Conservation (phyloP, 2,329 filamentous ascomycete species). For the Epichloe uncinata region DNA sequence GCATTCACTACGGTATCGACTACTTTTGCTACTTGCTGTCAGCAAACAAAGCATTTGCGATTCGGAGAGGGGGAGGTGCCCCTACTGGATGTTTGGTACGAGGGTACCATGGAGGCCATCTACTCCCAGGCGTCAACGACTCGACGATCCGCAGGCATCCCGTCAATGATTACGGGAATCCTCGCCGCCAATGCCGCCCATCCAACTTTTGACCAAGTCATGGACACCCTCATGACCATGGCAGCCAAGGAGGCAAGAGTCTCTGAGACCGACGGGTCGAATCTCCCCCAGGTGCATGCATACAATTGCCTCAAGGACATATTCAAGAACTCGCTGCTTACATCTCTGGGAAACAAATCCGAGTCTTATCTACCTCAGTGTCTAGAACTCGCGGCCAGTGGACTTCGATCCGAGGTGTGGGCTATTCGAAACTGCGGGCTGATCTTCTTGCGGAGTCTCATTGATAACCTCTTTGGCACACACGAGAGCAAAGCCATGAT, state of each 20-base stretch:
- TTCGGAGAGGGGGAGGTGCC: constrained; percentile 20
- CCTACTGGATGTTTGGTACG: constrained; percentile 58
- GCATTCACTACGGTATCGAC: constrained; percentile 88
- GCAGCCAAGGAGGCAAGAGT: constrained; percentile 39
- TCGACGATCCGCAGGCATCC: constrained; percentile 80
- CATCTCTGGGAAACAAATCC: constrained; percentile 56
- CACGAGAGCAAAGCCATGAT: constrained; percentile 54
- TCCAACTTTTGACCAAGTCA: constrained; percentile 51
- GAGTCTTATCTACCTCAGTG: constrained; percentile 62
- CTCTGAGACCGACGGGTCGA: constrained; percentile 46
- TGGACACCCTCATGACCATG: constrained; percentile 48
- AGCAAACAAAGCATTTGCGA: constrained; percentile 40
- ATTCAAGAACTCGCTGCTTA: constrained; percentile 69
- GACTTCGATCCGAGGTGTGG: constrained; percentile 75
- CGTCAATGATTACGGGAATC: constrained; percentile 72
- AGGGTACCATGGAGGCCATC: constrained; percentile 57
- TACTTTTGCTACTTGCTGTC: constrained; percentile 73
- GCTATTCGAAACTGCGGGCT: constrained; percentile 88
- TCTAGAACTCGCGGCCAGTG: constrained; percentile 66
- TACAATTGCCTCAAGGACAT: constrained; percentile 89
- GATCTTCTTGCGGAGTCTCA: constrained; percentile 74
- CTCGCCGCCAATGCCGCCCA: constrained; percentile 49
- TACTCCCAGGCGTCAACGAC: constrained; percentile 69
- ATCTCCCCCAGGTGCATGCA: constrained; percentile 83
- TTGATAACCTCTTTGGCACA: constrained; percentile 65